Base-by-base conservation (phyloP, 2,329 filamentous ascomycete species). In the Neurospora sp. region DNA sequence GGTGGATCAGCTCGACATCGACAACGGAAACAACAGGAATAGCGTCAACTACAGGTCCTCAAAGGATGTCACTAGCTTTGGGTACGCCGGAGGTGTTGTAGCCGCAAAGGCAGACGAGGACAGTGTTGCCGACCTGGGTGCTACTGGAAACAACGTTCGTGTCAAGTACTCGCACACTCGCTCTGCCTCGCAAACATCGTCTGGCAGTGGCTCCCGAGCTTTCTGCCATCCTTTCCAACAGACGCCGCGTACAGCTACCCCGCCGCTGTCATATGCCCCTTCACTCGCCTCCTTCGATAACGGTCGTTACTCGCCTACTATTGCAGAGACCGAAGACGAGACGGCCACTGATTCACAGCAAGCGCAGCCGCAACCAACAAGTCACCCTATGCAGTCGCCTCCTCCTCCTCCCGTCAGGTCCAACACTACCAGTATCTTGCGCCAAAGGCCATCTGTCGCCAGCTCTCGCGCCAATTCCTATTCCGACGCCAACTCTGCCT, bases 221-320 rank as follows among this genome's bases (percentile, higher is more conserved):
- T 89, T 90, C 75, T 83, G 89, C 23, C 88, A 90, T 75, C 88
- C 88, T 36, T 89, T 89, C 73, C 87, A 89, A 76, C 88, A 89
- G 79, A 88, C 82, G 8, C 88, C 88, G 39, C 83, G 86, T 52
- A 86, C 86, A 1, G 85, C 86, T 66, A 88, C 87, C 71, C 86
- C 87, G 67, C 86, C 87, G 8, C 75, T 88, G 71, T 84, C 86
- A 33, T 88, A 88, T 76, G 83, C 86, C 73, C 86, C 86, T 77
- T 87, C 86, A 8, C 78, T 85, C 62, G 81, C 83, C 17, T 86
- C 85, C 2, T 80, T 87, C 68, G 84, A 85, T 67, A 83, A 79
- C 71, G 76, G 77, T 66, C 83, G 85, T 74, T 85, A 83, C 75
- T 87, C 84, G 11, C 84, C 84, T 33, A 86, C 82, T 66, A 88